Percentiles rank a stretch among this genome's conserved stretches.
These are phyloP conservation scores for Thelephora ganbajun DNA, from an alignment of 768 basidiomycete genomes.

Conservation along the genomic window DNA sequence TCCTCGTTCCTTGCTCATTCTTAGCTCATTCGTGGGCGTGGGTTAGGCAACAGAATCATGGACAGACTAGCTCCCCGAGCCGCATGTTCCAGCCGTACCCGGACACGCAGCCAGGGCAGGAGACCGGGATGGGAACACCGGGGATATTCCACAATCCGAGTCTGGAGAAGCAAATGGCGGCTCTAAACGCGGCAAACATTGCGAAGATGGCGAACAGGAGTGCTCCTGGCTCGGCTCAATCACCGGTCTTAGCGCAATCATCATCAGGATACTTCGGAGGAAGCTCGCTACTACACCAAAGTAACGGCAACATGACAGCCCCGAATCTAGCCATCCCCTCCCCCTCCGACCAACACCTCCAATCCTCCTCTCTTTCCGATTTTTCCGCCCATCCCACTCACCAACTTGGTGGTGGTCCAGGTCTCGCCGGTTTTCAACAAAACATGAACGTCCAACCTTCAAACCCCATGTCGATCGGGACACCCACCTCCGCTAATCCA, in stretches of 20 bases:
- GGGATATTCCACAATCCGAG: conserved; percentile 36
- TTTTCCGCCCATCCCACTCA: conserved; percentile 30
- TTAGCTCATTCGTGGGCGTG: not conserved
- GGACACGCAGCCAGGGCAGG: too few species aligned
- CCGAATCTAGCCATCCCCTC: conserved; percentile 14
- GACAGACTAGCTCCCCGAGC: too few species aligned
- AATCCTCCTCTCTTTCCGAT: conserved; percentile 8
- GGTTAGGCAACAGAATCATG: too few species aligned
- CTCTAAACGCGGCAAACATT: conserved; percentile 49
- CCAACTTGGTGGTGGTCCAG: conserved; percentile 15
- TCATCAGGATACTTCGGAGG: conserved; percentile 57
- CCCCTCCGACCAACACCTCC: conserved; percentile 9
- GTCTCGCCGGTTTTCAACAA: too few species aligned
- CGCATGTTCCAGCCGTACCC: too few species aligned
- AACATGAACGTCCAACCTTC: not conserved
- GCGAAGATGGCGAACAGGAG: conserved; percentile 42
- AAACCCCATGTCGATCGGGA: conserved; percentile 14
- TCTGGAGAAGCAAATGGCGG: conserved; percentile 72
- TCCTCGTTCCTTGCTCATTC: not conserved
- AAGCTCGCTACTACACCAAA: conserved; percentile 24
- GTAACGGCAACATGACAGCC: conserved; percentile 1
- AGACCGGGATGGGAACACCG: too few species aligned
- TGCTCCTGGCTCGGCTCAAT: conserved; percentile 17
- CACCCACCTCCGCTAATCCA: conserved; percentile 26
- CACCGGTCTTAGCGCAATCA: conserved; percentile 19